Evolutionary conservation across 768 basidiomycete species (phyloP), one percentile per base, ranked within the genome.

Genomic region (Lactifluus rugatus): DNA sequence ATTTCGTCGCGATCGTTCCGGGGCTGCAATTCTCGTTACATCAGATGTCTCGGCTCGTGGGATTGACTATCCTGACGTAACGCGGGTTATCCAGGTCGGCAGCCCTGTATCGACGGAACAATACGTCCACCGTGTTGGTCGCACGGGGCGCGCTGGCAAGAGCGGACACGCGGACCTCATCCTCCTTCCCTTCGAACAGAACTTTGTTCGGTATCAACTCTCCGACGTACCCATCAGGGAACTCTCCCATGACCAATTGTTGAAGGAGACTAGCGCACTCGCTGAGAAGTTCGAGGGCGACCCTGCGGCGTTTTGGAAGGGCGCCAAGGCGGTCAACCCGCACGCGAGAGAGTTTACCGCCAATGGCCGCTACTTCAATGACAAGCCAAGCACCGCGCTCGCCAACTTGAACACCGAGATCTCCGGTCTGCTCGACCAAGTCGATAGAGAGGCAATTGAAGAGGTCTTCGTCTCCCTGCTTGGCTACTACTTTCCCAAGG

Each of bases 11-110:
- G 81, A 85, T 62, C 75, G 62, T 17, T 67, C 71, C 2, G 75
- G 75, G 5, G 78, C 83, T 0, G 74, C 80, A 2, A 74, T 96
- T 31, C 79, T 95, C 52, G 76, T 96, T 64, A 87, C 84, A 3
- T 93, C 91, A 1, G 93, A 95, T 64, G 84, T 95, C 5, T 93
- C 89, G 28, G 90, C 91, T 21, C 81, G 91, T 57, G 90, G 90
- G 16, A 80, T 94, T 46, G 90, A 95, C 69, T 95, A 94, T 68
- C 91, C 91, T 8, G 82, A 81, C 19, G 88, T 93, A 21, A 90
- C 89, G 0, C 83, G 93, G 39, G 87, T 94, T 60, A 87, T 98
- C 62, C 96, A 97, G 69, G 76, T 99, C 51, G 93, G 95, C 51
- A 75, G 88, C 7, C 93, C 95, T 2, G 68, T 72, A 6, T 75